Percentiles rank a stretch among this genome's conserved stretches.
These are phyloP conservation scores for Vaucheria bursata DNA, from an alignment of 352 stramenopile genomes.

Conservation along the genomic window DNA sequence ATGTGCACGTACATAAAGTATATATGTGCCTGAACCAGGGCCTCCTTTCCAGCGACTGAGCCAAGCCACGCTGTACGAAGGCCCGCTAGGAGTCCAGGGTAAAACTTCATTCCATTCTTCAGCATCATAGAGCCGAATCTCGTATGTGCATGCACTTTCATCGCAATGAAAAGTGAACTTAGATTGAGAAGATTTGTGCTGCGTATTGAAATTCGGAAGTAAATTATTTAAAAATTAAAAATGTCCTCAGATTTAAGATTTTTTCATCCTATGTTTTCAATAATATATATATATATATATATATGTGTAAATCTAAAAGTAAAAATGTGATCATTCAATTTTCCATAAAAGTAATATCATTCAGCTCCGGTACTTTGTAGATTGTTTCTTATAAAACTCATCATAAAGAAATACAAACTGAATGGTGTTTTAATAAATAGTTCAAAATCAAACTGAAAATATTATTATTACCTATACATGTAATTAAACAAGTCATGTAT, in stretches of 20 bases:
- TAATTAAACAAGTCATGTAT: neutral
- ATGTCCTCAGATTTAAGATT: slow-evolving; percentile 44
- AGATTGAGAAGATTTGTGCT: slow-evolving; percentile 53
- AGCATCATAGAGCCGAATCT: slow-evolving; percentile 78
- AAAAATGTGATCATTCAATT: neutral
- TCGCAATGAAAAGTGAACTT: slow-evolving; percentile 76
- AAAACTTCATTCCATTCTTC: slow-evolving; percentile 66
- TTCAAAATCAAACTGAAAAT: too few species aligned
- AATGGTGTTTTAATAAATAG: neutral
- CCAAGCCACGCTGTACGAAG: slow-evolving; percentile 53
- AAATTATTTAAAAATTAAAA: slow-evolving; percentile 9
- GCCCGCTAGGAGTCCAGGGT: slow-evolving; percentile 14
- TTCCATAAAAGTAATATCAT: neutral
- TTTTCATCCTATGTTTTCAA: neutral
- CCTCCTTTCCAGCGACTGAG: slow-evolving; percentile 58
- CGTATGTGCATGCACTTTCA: slow-evolving; percentile 73
- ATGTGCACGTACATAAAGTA: slow-evolving; percentile 71
- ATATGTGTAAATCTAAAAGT: neutral
- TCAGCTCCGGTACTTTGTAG: neutral
- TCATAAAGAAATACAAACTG: neutral
- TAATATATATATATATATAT: neutral
- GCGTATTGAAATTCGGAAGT: slow-evolving; percentile 42
- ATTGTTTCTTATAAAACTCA: neutral
- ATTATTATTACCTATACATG: neutral
- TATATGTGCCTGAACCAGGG: slow-evolving; percentile 69